These are phyloP conservation scores for Magnaporthales sp. DNA, from an alignment of 2,329 filamentous ascomycete species.

Conservation along the genomic window DNA sequence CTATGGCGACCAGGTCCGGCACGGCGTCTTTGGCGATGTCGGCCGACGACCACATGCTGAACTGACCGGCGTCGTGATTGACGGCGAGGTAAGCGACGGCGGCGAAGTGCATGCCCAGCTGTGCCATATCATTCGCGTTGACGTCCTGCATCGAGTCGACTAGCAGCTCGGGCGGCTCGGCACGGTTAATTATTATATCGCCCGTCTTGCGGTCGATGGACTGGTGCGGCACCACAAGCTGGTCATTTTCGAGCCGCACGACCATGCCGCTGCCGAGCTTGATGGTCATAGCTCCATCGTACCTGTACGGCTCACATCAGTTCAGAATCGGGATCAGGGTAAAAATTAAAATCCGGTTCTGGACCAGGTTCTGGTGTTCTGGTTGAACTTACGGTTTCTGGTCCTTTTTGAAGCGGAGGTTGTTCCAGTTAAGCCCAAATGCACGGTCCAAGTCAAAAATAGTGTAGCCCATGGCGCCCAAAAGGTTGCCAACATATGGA, in stretches of 20 bases:
- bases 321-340: background rate
- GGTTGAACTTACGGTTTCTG: background rate
- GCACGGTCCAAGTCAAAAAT: slow-evolving; percentile 9
- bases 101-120: slow-evolving; percentile 18
- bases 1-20: slow-evolving; percentile 10
- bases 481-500: slow-evolving; percentile 12
- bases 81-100: slow-evolving; percentile 20
- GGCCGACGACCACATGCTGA: slow-evolving; percentile 12
- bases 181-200: slow-evolving; percentile 9
- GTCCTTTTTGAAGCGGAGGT: slow-evolving; percentile 10
- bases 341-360: background rate
- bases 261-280: slow-evolving; percentile 11
- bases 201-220: slow-evolving; percentile 13
- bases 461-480: slow-evolving; percentile 4
- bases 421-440: slow-evolving; percentile 12
- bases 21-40: slow-evolving; percentile 4
- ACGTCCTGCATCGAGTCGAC: slow-evolving; percentile 15
- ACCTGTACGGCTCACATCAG: slow-evolving; percentile 1
- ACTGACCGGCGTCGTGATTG: slow-evolving; percentile 17
- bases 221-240: slow-evolving; percentile 20
- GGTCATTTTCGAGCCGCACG: slow-evolving; percentile 19
- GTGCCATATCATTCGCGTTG: slow-evolving; percentile 15
- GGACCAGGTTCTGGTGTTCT: background rate
- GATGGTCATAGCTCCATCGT: slow-evolving; percentile 13
- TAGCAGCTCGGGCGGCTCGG: slow-evolving; percentile 13